Percentiles rank a stretch among this genome's conserved stretches.
Conservation (phyloP, 139 green algal species). For the Chlorella sp. region DNA sequence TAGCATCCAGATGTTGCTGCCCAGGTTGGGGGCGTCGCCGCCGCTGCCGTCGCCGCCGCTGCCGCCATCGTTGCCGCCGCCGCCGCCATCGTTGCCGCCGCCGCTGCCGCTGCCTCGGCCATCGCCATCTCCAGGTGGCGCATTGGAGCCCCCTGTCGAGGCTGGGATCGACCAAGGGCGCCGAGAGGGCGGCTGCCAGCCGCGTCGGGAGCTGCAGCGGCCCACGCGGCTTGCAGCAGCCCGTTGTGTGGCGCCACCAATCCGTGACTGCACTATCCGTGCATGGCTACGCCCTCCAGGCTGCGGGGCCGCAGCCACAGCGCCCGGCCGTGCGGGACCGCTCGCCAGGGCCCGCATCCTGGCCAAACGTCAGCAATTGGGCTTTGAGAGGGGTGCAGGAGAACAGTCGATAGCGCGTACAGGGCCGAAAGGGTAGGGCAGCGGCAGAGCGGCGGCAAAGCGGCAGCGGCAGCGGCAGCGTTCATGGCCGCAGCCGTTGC, state of each 20-base stretch:
- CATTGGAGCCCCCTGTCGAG: neutral
- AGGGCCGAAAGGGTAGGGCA: too few species aligned
- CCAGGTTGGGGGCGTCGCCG: neutral
- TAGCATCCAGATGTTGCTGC: conserved; percentile 34
- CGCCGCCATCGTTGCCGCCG: neutral
- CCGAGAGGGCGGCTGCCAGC: neutral
- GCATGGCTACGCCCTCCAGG: too few species aligned
- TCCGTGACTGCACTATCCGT: too few species aligned
- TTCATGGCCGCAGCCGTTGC: too few species aligned
- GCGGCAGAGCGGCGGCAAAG: too few species aligned
- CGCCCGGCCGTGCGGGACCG: too few species aligned
- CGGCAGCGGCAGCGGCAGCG: too few species aligned
- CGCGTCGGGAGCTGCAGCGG: neutral
- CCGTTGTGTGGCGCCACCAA: neutral
- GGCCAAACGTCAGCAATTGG: too few species aligned
- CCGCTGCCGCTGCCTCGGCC: neutral
- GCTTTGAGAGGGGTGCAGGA: too few species aligned
- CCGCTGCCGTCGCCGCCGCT: neutral
- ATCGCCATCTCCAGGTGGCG: neutral
- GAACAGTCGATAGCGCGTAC: too few species aligned
- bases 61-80: neutral
- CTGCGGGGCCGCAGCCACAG: too few species aligned
- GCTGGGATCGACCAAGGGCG: neutral
- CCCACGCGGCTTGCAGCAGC: neutral
- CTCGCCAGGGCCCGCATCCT: too few species aligned